Evolutionary conservation across 2,329 filamentous ascomycete species (phyloP), one percentile per base, ranked within the genome.

Genomic region (Elsinoe fawcettii): DNA sequence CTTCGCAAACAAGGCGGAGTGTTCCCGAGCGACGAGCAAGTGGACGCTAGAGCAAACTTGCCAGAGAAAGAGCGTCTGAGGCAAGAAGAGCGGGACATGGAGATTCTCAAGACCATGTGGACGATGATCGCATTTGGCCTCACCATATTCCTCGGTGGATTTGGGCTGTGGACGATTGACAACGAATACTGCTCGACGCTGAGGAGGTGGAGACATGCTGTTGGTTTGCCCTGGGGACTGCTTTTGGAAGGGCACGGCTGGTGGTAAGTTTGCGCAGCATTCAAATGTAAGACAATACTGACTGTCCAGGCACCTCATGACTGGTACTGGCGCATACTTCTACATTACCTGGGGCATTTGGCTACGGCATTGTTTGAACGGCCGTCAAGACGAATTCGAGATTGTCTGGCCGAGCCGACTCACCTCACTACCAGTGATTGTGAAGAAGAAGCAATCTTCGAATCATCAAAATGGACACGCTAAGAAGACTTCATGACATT

Each of bases 281-380:
- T 27, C 27, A 18, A 20, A 12, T 30, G 20, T 11, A 12, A 22
- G 8, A 8, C n/a, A 23, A 16, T 16, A 23, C 39, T 47, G n/a
- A 30, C 30, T 14, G 47, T 44, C 20, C 55, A 79, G 86, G 86
- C 88, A 92, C 72, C 66, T 92, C 36, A 84, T 92, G 79, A 93
- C 89, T 0, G 88, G 88, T 11, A 75, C 85, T 34, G 89, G 89
- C 68, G 88, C 88, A 14, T 95, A 95, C 70, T 87, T 86, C 67
- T 90, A 92, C 68, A 89, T 95, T 63, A 76, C 83, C 12, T 95
- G 89, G 88, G 86, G 88, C 12, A 83, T 91, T 23, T 92, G 88
- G 85, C 77, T 93, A 16, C 81, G 88, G 39, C 84, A 86, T 61
- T 90, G 87, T 64, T 74, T 93, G 51, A 88, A 90, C 60, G 82